Evolutionary conservation across 495 filamentous ascomycete species (phyloP), one percentile per base, ranked within the genome.

Genomic region (Ramalina peruviana): DNA sequence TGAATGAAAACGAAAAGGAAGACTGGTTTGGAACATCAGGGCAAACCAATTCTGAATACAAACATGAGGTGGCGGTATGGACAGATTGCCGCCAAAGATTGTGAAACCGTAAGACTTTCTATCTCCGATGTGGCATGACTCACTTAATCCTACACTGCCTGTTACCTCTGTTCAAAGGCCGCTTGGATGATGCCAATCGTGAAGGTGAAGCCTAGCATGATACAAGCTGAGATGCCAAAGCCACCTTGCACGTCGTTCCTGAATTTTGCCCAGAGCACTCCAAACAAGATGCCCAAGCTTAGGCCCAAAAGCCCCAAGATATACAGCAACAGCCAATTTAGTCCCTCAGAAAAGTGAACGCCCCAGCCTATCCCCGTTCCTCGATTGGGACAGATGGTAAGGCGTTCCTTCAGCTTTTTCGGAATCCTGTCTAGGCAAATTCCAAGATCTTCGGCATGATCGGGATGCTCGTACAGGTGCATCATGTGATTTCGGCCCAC

Each of bases 391-490:
- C 42, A 39, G 16, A 49, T 40, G 19, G 13, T n/a, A 2, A 56
- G 40, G 9, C 37, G 48, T 23, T 52, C 36, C 27, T 36, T 21
- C 15, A 57, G 19, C 43, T 48, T 56, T 30, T 48, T 45, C 1
- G 53, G 54, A 6, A 52, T 17, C 21, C 37, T 54, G 27, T 46
- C 40, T 16, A 50, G 41, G 37, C 43, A 48, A 6, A 53, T 19
- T 6, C 27, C n/a, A 5, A n/a, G 17, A 25, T 39, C 21, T 4
- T 57, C 54, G n/a, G 54, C 54, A 46, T 69, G 62, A 38, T 58
- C 49, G 6, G 65, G 65, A 52, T 67, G 65, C 19, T 59, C 46
- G 53, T 65, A 65, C 12, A 69, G 38, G 51, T 68, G 66, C 33
- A 67, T 50, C 10, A 69, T 55, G 43, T 65, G 66, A 7, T 60